phyloP scores from a whole-genome alignment of 2,329 filamentous ascomycete species.

The Rutstroemia sp. region DNA sequence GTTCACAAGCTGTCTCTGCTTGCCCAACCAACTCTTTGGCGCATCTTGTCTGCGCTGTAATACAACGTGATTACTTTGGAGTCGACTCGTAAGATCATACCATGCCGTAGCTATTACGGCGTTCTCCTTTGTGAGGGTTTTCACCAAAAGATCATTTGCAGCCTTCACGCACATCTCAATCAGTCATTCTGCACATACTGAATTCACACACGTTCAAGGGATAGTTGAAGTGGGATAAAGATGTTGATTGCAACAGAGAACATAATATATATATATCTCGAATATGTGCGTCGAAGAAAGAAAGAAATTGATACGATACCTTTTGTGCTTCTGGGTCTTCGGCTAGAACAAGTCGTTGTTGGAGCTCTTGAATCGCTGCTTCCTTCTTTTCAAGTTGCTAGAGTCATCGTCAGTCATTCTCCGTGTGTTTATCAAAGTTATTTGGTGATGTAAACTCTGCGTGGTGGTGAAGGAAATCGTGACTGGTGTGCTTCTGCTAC shows the following conservation, averaged over 20 bases:
- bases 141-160: slow-evolving; percentile 26
- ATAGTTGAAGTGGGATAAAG: background rate
- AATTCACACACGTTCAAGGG: slow-evolving; percentile 5
- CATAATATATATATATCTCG: background rate
- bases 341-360: slow-evolving; percentile 24
- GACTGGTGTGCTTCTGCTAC: slow-evolving; percentile 9
- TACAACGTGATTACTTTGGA: slow-evolving; percentile 78
- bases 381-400: slow-evolving; percentile 26
- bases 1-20: slow-evolving; percentile 67
- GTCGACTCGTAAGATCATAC: slow-evolving; percentile 71
- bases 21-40: slow-evolving; percentile 77
- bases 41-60: slow-evolving; percentile 67
- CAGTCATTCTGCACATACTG: slow-evolving; percentile 10
- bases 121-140: slow-evolving; percentile 70
- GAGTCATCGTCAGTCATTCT: slow-evolving; percentile 17
- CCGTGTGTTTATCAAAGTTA: background rate
- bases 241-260: slow-evolving; percentile 4
- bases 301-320: slow-evolving; percentile 22
- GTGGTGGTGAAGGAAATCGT: background rate
- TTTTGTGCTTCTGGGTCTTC: slow-evolving; percentile 24
- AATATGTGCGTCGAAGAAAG: slow-evolving; percentile 9
- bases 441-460: background rate
- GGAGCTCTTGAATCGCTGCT: slow-evolving; percentile 22
- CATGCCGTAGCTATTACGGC: slow-evolving; percentile 74
- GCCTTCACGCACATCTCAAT: slow-evolving; percentile 19